phyloP scores from a whole-genome alignment of 208 protist species.

The Trypanosoma platydactyli region DNA sequence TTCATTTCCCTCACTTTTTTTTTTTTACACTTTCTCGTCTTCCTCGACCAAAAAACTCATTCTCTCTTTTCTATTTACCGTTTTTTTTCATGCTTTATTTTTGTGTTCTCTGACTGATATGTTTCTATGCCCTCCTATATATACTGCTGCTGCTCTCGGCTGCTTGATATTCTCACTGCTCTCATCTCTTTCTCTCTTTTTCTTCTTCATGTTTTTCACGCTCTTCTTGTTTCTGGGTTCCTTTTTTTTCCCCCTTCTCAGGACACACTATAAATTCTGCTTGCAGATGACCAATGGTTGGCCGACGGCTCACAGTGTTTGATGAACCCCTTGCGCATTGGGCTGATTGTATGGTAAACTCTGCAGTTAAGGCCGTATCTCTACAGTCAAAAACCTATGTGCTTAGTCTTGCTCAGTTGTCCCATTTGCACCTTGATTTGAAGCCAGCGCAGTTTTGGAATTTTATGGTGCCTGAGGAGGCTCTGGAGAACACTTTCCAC shows the following conservation, averaged over 20 bases:
- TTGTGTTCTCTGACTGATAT: neutral
- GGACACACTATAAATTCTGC: neutral
- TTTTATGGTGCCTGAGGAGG: constrained; percentile 16
- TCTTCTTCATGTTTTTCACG: neutral
- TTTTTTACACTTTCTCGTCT: constrained; percentile 3
- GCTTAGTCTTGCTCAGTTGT: constrained; percentile 9
- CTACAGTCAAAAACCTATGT: neutral
- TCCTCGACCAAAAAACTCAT: neutral
- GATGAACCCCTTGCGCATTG: constrained; percentile 17
- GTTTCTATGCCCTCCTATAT: neutral
- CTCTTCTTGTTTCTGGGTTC: neutral
- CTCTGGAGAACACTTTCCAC: constrained; percentile 1
- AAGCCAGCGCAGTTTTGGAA: neutral
- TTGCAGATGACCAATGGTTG: neutral
- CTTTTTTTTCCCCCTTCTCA: neutral
- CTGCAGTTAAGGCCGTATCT: neutral
- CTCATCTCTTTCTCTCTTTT: constrained; percentile 1
- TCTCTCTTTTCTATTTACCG: neutral
- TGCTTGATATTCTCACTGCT: neutral
- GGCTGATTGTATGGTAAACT: constrained; percentile 9
- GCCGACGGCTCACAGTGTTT: constrained; percentile 10
- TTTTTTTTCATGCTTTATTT: constrained; percentile 10
- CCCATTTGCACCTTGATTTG: neutral
- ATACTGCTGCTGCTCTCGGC: neutral
- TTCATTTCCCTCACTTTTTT: neutral